A percentile compares a stretch with the other conserved stretches of the same genome.
Conservation (phyloP, 1,284 basidiomycete genomes). For the Paramarasmius palmivorus region DNA sequence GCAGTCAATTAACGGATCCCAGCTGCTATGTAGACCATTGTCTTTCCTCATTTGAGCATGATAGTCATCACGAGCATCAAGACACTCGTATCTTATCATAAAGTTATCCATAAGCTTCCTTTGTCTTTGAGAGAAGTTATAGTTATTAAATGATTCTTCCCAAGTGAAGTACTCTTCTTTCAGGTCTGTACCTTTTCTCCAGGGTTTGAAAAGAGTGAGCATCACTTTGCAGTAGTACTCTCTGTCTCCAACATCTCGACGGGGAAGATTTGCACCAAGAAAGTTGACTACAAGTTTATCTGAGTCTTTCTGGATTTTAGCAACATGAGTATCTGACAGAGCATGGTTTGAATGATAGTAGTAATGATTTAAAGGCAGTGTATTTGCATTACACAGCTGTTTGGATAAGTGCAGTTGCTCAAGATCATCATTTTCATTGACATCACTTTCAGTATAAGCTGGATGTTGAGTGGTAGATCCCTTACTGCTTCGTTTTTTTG, state of each 20-base stretch:
- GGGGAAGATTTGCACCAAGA: not conserved
- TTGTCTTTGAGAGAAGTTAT: slow-evolving; percentile 16
- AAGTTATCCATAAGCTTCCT: slow-evolving; percentile 23
- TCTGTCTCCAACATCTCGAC: slow-evolving; percentile 22
- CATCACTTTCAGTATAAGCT: too few species aligned
- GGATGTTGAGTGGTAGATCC: too few species aligned
- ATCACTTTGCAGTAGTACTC: slow-evolving; percentile 28
- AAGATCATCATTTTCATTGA: too few species aligned
- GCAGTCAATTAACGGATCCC: too few species aligned
- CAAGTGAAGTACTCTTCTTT: slow-evolving; percentile 18
- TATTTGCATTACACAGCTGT: not conserved
- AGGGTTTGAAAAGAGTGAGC: too few species aligned
- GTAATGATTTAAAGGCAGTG: not conserved
- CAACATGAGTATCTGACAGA: too few species aligned
- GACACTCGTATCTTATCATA: slow-evolving; percentile 26
- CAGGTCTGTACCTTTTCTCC: slow-evolving; percentile 17
- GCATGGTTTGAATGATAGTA: not conserved
- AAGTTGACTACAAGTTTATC: not conserved
- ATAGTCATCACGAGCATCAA: slow-evolving; percentile 26
- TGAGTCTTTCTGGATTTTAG: too few species aligned
- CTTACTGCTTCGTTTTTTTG: too few species aligned
- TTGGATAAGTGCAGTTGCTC: too few species aligned
- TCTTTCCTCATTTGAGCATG: too few species aligned
- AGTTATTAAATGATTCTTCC: slow-evolving; percentile 20
- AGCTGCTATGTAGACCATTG: too few species aligned